Evolutionary conservation across 2,329 filamentous ascomycete genomes (phyloP).

Genomic region (Penicillium nordicum): DNA sequence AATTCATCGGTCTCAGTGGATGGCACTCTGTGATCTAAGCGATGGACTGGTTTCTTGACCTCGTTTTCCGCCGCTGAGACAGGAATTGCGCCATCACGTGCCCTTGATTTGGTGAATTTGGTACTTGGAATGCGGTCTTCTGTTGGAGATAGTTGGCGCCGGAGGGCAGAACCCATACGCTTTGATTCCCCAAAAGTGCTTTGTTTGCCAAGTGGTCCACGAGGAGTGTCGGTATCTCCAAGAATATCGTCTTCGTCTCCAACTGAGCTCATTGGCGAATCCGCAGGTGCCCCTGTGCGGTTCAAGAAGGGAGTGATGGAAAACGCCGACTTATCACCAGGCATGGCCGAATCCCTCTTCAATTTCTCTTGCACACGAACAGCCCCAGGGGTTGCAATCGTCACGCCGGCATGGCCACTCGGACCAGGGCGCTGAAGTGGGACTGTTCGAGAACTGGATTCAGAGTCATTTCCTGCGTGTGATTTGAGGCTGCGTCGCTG

Average conservation of each 20-base stretch:
- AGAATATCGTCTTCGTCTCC: conserved; percentile 26
- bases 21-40: conserved; percentile 3
- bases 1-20: conserved; percentile 18
- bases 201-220: not conserved
- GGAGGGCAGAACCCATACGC: conserved; percentile 2
- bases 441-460: conserved; percentile 42
- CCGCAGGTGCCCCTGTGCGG: conserved; percentile 59
- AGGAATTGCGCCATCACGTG: not conserved
- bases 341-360: conserved; percentile 55
- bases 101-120: conserved; percentile 9
- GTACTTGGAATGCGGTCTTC: conserved; percentile 2
- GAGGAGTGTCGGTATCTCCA: conserved; percentile 1
- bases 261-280: conserved; percentile 28
- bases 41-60: conserved; percentile 3
- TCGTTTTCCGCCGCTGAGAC: not conserved
- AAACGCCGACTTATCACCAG: conserved; percentile 86
- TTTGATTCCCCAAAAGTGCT: not conserved
- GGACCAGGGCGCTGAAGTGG: conserved; percentile 25
- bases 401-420: conserved; percentile 41
- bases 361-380: conserved; percentile 54
- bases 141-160: not conserved
- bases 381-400: conserved; percentile 52
- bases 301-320: conserved; percentile 94
- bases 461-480: conserved; percentile 25
- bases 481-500: conserved; percentile 38